Evolutionary conservation across 306 rosid species (phyloP), one percentile per base, ranked within the genome.

Genomic region (Boehmeria nivea): DNA sequence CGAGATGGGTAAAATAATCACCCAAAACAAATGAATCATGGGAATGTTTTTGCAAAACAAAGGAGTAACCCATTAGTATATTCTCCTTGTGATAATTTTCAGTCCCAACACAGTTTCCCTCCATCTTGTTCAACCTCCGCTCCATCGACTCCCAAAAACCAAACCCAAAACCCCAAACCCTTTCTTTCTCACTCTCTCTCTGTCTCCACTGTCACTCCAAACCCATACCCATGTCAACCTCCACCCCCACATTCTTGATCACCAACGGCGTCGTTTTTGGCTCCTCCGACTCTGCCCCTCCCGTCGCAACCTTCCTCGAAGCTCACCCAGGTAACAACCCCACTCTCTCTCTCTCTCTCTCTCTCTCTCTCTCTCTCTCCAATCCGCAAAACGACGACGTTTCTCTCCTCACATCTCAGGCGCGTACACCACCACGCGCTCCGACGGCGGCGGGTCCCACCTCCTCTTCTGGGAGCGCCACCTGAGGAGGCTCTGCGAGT

Each of bases 371-470:
- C 15, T 43, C 33, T 9, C 26, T 18, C 20, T 11, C 15, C 26
- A 0, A 51, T 10, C 23, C 11, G 17, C 54, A 22, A 24, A 0
- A 13, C 18, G 15, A 49, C 21, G 8, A 20, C 12, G 22, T 37
- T 56, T 34, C 37, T 15, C 4, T 23, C 12, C 8, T 0, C 0
- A 12, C 44, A 18, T 28, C 14, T 1, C 63, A 88, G 95, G 95
- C 24, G 98, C 95, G 44, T 90, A 90, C 77, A 90, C 98, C 7
- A 90, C 98, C 18, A 62, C 98, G 1, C 94, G 98, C 14, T 79
- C 98, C 60, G 81, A 80, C 66, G 60, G 72, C 67, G 71, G 71
- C 64, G 98, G 82, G 17, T 82, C 95, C 2, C 57, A 64, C 61
- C 58, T 90, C 54, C 67, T 90, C 66, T 86, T 86, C 59, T 86